Percentiles rank a stretch among this genome's conserved stretches.
These are phyloP conservation scores for Aspergillus ruber DNA, from an alignment of 2,329 filamentous ascomycete genomes.

Conservation along the genomic window DNA sequence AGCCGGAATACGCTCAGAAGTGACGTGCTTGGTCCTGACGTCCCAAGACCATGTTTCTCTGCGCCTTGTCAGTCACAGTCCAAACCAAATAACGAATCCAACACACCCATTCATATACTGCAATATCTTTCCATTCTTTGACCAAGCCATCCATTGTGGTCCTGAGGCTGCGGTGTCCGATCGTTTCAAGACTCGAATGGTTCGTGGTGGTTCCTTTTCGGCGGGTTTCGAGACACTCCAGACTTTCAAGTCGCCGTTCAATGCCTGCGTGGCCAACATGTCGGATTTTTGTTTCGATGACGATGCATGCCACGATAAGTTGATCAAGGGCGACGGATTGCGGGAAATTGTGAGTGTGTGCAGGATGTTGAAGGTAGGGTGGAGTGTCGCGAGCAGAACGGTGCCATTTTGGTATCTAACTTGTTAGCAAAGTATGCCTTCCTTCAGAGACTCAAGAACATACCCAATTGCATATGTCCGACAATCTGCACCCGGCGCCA, in stretches of 20 bases:
- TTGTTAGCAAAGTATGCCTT: background rate
- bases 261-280: slow-evolving; percentile 90
- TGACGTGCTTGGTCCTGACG: slow-evolving; percentile 94
- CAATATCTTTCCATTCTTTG: slow-evolving; percentile 92
- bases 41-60: slow-evolving; percentile 94
- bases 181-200: slow-evolving; percentile 79
- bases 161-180: slow-evolving; percentile 67
- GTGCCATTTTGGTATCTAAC: slow-evolving; percentile 88
- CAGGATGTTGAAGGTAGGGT: slow-evolving; percentile 87
- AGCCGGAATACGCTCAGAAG: slow-evolving; percentile 80
- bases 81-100: background rate
- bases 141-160: slow-evolving; percentile 96
- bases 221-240: slow-evolving; percentile 89
- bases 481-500: slow-evolving; percentile 84
- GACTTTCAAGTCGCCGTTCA: slow-evolving; percentile 85
- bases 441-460: slow-evolving; percentile 22
- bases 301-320: slow-evolving; percentile 89
- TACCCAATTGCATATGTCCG: slow-evolving; percentile 95
- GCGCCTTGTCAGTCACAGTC: background rate
- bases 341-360: slow-evolving; percentile 84
- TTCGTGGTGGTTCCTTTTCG: slow-evolving; percentile 69
- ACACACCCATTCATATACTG: slow-evolving; percentile 86
- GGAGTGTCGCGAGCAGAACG: slow-evolving; percentile 78
- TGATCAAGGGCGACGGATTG: slow-evolving; percentile 78
- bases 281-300: slow-evolving; percentile 94